Evolutionary conservation across 2,329 filamentous ascomycete genomes (phyloP).

Genomic region (Ophiostoma tasmaniense): DNA sequence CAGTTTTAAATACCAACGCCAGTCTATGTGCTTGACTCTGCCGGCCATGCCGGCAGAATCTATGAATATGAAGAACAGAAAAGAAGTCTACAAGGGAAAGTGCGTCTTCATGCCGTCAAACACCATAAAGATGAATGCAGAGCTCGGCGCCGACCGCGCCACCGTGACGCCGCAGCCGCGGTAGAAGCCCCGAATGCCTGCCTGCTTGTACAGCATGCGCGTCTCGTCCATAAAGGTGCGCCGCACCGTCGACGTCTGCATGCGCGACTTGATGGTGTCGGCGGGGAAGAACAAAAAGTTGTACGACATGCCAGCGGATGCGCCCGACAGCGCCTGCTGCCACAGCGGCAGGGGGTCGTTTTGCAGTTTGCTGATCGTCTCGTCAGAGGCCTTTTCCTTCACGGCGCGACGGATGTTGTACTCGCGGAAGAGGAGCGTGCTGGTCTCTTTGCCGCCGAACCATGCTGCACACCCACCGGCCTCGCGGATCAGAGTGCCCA

Average conservation of each 20-base stretch:
- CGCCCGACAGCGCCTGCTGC: conserved; percentile 82
- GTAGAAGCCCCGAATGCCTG: conserved; percentile 79
- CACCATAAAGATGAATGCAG: conserved; percentile 95
- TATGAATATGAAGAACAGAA: conserved; percentile 2
- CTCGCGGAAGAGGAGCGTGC: conserved; percentile 60
- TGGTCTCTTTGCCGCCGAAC: conserved; percentile 87
- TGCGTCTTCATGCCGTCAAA: conserved; percentile 76
- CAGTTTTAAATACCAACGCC: background rate
- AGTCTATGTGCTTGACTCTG: background rate
- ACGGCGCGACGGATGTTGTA: conserved; percentile 39
- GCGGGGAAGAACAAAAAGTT: conserved; percentile 97
- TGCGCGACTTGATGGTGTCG: conserved; percentile 93
- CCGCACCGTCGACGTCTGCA: conserved; percentile 70
- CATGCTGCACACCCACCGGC: conserved; percentile 88
- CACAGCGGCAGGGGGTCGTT: conserved; percentile 61
- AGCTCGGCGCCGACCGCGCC: conserved; percentile 78
- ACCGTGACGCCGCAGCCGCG: conserved; percentile 93
- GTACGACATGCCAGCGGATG: conserved; percentile 82
- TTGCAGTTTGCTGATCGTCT: conserved; percentile 35
- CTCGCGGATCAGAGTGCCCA: conserved; percentile 88
- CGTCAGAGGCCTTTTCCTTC: conserved; percentile 11
- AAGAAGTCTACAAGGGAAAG: conserved; percentile 39
- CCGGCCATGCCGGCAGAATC: too few relatives aligned
- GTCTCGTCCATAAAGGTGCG: conserved; percentile 67
- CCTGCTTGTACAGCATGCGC: conserved; percentile 65